Base-by-base conservation (phyloP, 306 rosid genomes). In the Trifolium pratense region DNA sequence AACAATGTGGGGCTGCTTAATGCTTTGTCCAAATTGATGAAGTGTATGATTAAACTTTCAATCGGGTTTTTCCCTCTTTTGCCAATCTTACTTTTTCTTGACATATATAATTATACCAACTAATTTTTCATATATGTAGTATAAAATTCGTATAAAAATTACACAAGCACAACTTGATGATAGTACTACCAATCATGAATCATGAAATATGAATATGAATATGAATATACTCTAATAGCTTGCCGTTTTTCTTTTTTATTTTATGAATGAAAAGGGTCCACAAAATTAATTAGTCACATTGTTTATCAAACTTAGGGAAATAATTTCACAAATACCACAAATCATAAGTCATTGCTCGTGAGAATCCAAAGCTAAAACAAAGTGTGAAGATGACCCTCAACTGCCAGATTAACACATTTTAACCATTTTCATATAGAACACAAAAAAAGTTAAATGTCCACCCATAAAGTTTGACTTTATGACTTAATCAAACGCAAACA, bases 341-440 rank as follows among this genome's bases (percentile, higher is more conserved):
- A 48, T 71, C 81, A 60, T 61, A 73, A 79, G 78, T 76, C 71
- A 73, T 71, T 17, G 75, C 57, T 72, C 34, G 64, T 78, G 75
- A 81, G 84, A 79, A 84, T 86, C 84, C 80, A 83, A 81, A 64
- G 82, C 79, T 79, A 77, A 77, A 87, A 34, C 57, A 76, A 74
- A 68, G 82, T 78, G 4, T 71, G 92, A 85, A 78, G 82, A 73
- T 6, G 95, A 89, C 87, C 70, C 76, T 85, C 86, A 83, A 84
- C 90, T 78, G 80, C 86, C 83, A 61, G 42, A 74, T 77, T 77
- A 64, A 68, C 65, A 76, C 82, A 46, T 61, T 65, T 31, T 8
- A 68, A 53, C 84, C 72, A 65, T 49, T 67, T 36, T 64, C 66
- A 73, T 37, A 29, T 66, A 40, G 68, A 66, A 32, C 46, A 17